Conservation (phyloP, 116 monocot genomes). For the Posidonia oceanica region DNA sequence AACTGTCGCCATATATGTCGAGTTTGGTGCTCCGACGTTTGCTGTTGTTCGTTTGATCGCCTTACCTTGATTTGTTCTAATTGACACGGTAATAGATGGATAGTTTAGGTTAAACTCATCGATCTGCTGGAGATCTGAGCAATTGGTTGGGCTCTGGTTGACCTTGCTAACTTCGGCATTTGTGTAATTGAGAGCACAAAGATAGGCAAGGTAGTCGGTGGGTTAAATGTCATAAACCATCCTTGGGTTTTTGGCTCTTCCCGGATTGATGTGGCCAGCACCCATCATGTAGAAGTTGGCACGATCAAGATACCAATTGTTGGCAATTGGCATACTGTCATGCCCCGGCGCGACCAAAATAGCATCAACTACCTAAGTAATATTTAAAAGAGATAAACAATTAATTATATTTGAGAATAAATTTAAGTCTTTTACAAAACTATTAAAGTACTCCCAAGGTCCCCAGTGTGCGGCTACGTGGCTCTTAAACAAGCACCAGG, state of each 20-base stretch:
- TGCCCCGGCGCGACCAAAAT: too few species aligned
- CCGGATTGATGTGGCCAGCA: constrained; percentile 25
- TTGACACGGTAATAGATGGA: background rate
- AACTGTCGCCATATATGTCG: background rate
- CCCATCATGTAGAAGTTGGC: constrained; percentile 16
- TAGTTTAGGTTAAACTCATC: constrained; percentile 2
- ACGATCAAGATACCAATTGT: background rate
- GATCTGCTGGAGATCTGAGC: background rate
- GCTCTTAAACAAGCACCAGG: too few species aligned
- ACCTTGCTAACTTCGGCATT: background rate
- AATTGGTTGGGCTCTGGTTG: background rate
- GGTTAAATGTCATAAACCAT: constrained; percentile 9
- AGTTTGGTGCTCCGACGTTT: background rate
- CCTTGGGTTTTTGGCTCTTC: constrained; percentile 9
- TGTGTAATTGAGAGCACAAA: constrained; percentile 6
- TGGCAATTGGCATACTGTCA: background rate
- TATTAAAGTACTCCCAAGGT: too few species aligned
- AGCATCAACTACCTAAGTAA: too few species aligned
- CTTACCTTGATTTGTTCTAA: background rate
- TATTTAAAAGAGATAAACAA: too few species aligned
- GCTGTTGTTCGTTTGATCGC: background rate
- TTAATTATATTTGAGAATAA: too few species aligned
- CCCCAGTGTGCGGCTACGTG: too few species aligned
- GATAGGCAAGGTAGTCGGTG: constrained; percentile 4
- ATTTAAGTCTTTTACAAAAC: too few species aligned